Percentiles rank a stretch among this genome's conserved stretches.
Conservation (phyloP, 1,139 yeast genomes). For the Zhuliangozyma parablackwelliae region DNA sequence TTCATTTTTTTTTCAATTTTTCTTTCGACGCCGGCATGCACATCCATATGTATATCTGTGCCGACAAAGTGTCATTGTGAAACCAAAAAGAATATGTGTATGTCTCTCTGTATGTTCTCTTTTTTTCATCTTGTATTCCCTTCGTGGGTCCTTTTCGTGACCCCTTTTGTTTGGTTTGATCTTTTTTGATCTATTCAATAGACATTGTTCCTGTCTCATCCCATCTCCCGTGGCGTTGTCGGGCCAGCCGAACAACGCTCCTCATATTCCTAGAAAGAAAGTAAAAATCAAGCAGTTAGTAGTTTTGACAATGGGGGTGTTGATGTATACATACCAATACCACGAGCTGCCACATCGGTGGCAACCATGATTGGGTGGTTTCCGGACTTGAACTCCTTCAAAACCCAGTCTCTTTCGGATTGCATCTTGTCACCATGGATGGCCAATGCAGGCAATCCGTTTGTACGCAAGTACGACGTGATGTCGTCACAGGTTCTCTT, state of each 20-base stretch:
- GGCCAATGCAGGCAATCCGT: conserved; percentile 99
- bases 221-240: not conserved
- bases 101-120: not conserved
- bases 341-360: conserved; percentile 99
- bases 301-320: not conserved
- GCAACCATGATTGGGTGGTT: conserved; percentile 97
- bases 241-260: too few relatives aligned
- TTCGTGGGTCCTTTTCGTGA: not conserved
- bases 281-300: too few relatives aligned
- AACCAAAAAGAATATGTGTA: conserved; percentile 1
- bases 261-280: too few relatives aligned
- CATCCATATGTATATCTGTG: not conserved
- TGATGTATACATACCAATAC: conserved; percentile 84
- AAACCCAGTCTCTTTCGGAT: conserved; percentile 98
- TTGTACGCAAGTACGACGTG: conserved; percentile 85
- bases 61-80: not conserved
- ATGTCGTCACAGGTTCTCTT: conserved; percentile 97
- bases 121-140: not conserved
- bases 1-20: too few relatives aligned
- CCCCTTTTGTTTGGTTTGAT: not conserved
- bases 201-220: not conserved
- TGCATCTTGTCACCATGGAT: conserved; percentile 99
- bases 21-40: not conserved
- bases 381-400: conserved; percentile 86
- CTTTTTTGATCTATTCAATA: not conserved